phyloP scores from a whole-genome alignment of 2,329 filamentous ascomycete genomes.

The Penicillium sp. region DNA sequence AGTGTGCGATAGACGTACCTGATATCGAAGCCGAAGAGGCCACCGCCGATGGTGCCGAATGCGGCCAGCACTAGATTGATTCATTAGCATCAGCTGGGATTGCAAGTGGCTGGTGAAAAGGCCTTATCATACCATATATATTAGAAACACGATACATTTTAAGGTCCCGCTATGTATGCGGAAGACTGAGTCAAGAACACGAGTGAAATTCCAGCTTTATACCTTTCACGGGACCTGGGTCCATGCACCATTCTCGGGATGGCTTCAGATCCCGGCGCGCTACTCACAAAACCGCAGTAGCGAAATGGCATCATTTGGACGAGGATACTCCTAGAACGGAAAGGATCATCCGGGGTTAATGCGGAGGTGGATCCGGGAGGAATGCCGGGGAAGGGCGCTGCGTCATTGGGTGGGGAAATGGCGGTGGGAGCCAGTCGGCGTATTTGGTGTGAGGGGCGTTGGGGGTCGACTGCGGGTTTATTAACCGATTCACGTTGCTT shows the following conservation, averaged over 20 bases:
- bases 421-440: conserved; percentile 10
- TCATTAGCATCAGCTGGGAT: background rate
- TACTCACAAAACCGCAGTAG: conserved; percentile 1
- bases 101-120: background rate
- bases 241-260: conserved; percentile 3
- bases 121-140: conserved; percentile 42
- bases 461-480: conserved; percentile 9
- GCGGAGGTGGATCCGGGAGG: conserved; percentile 16
- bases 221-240: conserved; percentile 1
- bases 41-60: conserved; percentile 58
- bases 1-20: conserved; percentile 42
- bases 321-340: conserved; percentile 6
- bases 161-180: background rate
- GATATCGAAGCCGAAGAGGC: conserved; percentile 60
- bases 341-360: conserved; percentile 19
- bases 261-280: background rate
- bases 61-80: conserved; percentile 48
- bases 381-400: conserved; percentile 11
- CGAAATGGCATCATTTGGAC: conserved; percentile 10
- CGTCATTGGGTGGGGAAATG: conserved; percentile 17
- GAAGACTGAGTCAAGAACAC: background rate
- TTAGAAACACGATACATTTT: conserved; percentile 45
- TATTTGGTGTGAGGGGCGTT: conserved; percentile 1
- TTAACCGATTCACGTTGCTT: conserved; percentile 16
- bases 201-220: conserved; percentile 16